Evolutionary conservation across 176 grass and related monocot genomes (phyloP).

Genomic region (Aegilops umbellulata): DNA sequence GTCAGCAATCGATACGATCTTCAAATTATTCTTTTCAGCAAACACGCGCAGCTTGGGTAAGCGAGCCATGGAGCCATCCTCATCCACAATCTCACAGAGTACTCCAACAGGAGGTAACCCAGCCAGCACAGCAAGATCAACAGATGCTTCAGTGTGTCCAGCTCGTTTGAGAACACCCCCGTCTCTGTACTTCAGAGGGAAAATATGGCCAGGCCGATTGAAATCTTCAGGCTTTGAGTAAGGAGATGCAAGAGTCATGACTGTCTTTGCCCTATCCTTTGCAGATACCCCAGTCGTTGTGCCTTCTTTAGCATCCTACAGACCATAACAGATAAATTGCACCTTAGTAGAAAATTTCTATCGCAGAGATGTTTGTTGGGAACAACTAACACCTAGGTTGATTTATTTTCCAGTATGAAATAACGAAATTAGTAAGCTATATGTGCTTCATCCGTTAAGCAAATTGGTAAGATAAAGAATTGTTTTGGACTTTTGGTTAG

Average conservation of each 20-base stretch:
- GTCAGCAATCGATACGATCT: conserved; percentile 93
- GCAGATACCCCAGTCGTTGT: conserved; percentile 90
- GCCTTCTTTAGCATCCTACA: conserved; percentile 83
- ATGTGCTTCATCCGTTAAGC: neutral
- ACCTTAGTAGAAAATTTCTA: conserved; percentile 4
- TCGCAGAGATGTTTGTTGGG: neutral
- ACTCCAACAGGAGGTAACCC: conserved; percentile 66
- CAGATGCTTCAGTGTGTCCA: conserved; percentile 86
- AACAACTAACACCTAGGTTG: neutral
- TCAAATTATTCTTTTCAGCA: conserved; percentile 83
- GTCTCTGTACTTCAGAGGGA: conserved; percentile 86
- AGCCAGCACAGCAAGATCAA: conserved; percentile 78
- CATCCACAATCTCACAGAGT: conserved; percentile 89
- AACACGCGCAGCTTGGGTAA: conserved; percentile 65
- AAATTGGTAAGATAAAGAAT: neutral
- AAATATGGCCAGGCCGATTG: conserved; percentile 90
- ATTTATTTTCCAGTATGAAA: neutral
- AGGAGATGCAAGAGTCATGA: conserved; percentile 64
- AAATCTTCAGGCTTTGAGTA: conserved; percentile 74
- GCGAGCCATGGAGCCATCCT: conserved; percentile 88
- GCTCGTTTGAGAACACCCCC: conserved; percentile 92
- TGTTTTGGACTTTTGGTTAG: neutral
- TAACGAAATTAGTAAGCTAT: neutral
- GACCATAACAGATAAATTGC: conserved; percentile 10
- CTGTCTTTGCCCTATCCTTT: conserved; percentile 74